Conservation (phyloP, 75 land plant species). For the Adiantum capillusveneris region DNA sequence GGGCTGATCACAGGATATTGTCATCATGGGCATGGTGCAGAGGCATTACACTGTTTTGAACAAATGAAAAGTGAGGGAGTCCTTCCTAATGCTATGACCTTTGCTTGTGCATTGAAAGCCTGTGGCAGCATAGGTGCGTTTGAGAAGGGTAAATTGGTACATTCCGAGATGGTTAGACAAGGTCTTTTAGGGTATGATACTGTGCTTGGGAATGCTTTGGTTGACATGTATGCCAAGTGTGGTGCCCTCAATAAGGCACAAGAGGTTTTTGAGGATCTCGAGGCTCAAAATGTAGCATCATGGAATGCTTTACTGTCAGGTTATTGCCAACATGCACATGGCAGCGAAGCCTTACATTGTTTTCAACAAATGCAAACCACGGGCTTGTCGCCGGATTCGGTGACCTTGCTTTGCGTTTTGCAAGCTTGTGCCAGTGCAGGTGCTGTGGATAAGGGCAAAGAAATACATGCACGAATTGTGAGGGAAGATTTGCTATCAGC, state of each 20-base stretch:
- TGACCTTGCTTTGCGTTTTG: constrained; percentile 36
- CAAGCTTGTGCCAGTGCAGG: constrained; percentile 9
- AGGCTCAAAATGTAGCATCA: constrained; percentile 1
- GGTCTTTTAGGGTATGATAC: neutral
- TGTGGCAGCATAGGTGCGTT: constrained; percentile 9
- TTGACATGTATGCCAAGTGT: constrained; percentile 17
- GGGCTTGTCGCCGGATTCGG: constrained; percentile 26
- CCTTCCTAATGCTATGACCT: constrained; percentile 8
- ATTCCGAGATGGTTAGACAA: constrained; percentile 4
- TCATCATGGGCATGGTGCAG: constrained; percentile 6
- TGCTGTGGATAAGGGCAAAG: neutral
- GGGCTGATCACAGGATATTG: constrained; percentile 5
- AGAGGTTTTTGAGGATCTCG: constrained; percentile 8
- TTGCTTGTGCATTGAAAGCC: constrained; percentile 5
- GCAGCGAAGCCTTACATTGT: constrained; percentile 20
- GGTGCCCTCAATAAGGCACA: constrained; percentile 9
- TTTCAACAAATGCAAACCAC: constrained; percentile 25
- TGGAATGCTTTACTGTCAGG: constrained; percentile 10
- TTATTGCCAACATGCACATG: constrained; percentile 6
- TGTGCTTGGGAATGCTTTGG: constrained; percentile 7
- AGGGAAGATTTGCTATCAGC: neutral
- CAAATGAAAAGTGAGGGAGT: constrained; percentile 2
- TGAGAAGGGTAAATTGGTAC: constrained; percentile 4
- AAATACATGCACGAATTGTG: neutral
- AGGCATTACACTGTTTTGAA: neutral